A percentile compares a stretch with the other conserved stretches of the same genome.
Conservation (phyloP, 164 flowering plant genomes). For the Dillenia suffruticosa region DNA sequence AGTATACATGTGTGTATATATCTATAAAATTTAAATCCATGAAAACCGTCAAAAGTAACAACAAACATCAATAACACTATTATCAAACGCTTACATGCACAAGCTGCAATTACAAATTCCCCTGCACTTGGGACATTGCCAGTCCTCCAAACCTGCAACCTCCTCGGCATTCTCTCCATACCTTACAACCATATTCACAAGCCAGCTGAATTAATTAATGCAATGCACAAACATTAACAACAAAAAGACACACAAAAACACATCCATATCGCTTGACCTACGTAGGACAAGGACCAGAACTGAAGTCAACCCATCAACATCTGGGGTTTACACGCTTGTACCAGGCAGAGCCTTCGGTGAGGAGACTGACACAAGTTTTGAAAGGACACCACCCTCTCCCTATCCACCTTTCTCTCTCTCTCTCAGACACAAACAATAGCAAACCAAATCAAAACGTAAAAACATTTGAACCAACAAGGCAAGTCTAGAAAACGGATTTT, state of each 20-base stretch:
- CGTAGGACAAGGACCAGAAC: background rate
- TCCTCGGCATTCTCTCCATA: conserved; percentile 87
- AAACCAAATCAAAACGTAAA: too few relatives aligned
- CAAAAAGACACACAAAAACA: background rate
- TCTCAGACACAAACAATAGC: too few relatives aligned
- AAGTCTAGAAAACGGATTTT: conserved; percentile 19
- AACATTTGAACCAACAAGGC: too few relatives aligned
- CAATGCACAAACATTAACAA: background rate
- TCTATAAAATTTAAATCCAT: background rate
- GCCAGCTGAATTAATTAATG: too few relatives aligned
- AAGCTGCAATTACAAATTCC: conserved; percentile 86
- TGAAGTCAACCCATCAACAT: too few relatives aligned
- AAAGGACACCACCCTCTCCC: too few relatives aligned
- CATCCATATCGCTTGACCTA: background rate
- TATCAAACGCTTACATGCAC: conserved; percentile 58
- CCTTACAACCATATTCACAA: conserved; percentile 19
- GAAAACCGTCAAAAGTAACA: background rate
- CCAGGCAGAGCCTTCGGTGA: too few relatives aligned
- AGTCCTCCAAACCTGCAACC: conserved; percentile 31
- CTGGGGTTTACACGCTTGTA: too few relatives aligned
- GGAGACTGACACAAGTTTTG: too few relatives aligned
- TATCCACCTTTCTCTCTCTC: too few relatives aligned
- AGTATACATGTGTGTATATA: background rate
- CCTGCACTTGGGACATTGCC: conserved; percentile 90
- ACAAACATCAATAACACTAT: too few relatives aligned